Evolutionary conservation across 176 grass and related monocot genomes (phyloP).

Genomic region (Cenchrus fungigraminus): DNA sequence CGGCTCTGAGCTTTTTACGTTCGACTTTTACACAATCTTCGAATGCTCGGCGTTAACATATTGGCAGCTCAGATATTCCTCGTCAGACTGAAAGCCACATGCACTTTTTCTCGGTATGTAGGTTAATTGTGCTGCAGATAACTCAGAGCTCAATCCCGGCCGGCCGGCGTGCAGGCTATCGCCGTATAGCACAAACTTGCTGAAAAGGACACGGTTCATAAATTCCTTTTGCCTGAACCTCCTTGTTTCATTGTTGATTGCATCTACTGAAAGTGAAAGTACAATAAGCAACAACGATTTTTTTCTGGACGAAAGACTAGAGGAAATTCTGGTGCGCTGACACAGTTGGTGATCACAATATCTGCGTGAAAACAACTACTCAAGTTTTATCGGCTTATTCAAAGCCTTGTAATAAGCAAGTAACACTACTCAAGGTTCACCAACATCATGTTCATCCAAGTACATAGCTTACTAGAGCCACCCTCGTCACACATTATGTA

Average conservation of each 20-base stretch:
- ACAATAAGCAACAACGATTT: not conserved
- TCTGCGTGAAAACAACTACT: no score
- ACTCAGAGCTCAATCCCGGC: not conserved
- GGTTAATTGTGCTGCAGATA: not conserved
- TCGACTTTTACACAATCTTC: not conserved
- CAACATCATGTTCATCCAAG: no score
- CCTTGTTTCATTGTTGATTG: not conserved
- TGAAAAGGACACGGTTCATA: slow-evolving; percentile 2
- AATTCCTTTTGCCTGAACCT: slow-evolving; percentile 19
- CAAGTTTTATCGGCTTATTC: not conserved
- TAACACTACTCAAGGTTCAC: no score
- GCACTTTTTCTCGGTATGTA: not conserved
- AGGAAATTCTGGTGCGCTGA: not conserved
- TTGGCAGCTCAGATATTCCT: not conserved
- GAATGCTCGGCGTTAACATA: not conserved
- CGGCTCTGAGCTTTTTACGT: not conserved
- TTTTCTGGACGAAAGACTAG: not conserved
- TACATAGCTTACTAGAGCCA: not conserved
- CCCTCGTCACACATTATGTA: not conserved
- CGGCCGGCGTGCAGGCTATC: no score
- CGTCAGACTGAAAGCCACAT: not conserved
- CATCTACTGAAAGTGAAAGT: not conserved
- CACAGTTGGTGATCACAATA: no score
- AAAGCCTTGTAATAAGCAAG: no score
- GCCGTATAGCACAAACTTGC: not conserved